These are phyloP conservation scores for Cerioporus squamosus DNA, from an alignment of 1,284 basidiomycete genomes.

Conservation along the genomic window DNA sequence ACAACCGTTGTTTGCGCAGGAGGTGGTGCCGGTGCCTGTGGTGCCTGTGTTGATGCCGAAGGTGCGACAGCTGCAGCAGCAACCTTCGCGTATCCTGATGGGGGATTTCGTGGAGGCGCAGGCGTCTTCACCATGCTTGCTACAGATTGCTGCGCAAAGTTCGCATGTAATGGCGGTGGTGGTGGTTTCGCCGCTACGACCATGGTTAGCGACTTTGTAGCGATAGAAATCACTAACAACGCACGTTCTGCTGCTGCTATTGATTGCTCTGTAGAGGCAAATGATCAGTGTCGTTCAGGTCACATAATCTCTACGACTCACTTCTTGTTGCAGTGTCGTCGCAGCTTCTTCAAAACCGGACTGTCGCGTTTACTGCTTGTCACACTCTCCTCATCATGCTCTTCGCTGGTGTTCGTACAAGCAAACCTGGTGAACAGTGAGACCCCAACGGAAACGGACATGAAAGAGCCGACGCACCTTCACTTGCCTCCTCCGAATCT, in stretches of 20 bases:
- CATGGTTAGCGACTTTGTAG: conserved; percentile 10
- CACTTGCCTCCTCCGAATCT: conserved; percentile 73
- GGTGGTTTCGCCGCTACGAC: conserved; percentile 66
- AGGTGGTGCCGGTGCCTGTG: conserved; percentile 35
- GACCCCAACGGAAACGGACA: background rate
- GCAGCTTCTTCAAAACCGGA: conserved; percentile 75
- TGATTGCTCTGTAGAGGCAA: conserved; percentile 46
- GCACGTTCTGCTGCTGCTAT: conserved; percentile 48
- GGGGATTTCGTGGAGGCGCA: conserved; percentile 55
- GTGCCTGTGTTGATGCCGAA: conserved; percentile 31
- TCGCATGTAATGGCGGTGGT: conserved; percentile 59
- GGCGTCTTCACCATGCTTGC: conserved; percentile 78
- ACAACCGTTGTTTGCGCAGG: conserved; percentile 43
- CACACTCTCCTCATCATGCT: conserved; percentile 76
- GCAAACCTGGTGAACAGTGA: conserved; percentile 44
- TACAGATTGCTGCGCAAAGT: conserved; percentile 83
- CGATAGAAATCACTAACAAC: conserved; percentile 22
- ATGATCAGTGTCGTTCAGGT: background rate
- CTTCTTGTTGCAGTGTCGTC: conserved; percentile 68
- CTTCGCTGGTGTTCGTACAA: conserved; percentile 67
- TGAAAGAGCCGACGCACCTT: conserved; percentile 49
- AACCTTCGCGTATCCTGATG: conserved; percentile 83
- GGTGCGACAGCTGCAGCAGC: conserved; percentile 83
- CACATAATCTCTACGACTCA: conserved; percentile 36
- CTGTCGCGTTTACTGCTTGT: conserved; percentile 76